These are phyloP conservation scores for Rhizoclosmatium sp. DNA, from an alignment of 192 early-diverging fungal species.

Conservation along the genomic window DNA sequence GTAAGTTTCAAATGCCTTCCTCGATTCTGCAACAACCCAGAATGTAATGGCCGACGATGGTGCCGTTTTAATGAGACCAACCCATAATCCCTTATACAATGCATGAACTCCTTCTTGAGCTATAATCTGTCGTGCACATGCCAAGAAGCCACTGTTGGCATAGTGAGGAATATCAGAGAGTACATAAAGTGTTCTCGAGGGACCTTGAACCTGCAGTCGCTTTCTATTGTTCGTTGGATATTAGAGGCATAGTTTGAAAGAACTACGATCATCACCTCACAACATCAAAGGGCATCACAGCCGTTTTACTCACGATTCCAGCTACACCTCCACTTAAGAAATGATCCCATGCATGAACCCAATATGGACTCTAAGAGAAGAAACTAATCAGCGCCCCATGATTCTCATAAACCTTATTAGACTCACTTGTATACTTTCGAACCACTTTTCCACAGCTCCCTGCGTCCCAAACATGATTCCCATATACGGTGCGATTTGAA, in stretches of 20 bases:
- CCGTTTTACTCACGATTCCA: slow-evolving; percentile 82
- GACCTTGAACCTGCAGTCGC: slow-evolving; percentile 76
- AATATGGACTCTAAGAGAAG: not conserved
- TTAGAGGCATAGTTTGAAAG: not conserved
- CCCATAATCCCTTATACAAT: slow-evolving; percentile 88
- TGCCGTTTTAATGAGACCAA: slow-evolving; percentile 86
- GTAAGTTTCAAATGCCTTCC: not conserved
- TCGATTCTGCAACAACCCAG: slow-evolving; percentile 62
- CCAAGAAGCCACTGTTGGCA: slow-evolving; percentile 57
- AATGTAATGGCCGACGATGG: slow-evolving; percentile 89
- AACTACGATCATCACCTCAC: slow-evolving; percentile 53
- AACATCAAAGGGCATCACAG: slow-evolving; percentile 91
- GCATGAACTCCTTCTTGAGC: slow-evolving; percentile 79
- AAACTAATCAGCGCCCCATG: not conserved
- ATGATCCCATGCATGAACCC: slow-evolving; percentile 57
- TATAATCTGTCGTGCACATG: slow-evolving; percentile 72
- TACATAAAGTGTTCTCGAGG: slow-evolving; percentile 66
- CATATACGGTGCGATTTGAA: slow-evolving; percentile 96
- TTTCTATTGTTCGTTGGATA: slow-evolving; percentile 33
- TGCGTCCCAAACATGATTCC: slow-evolving; percentile 89
- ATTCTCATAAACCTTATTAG: not conserved
- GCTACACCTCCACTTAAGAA: slow-evolving; percentile 81
- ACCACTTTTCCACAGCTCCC: slow-evolving; percentile 45
- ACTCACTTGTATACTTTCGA: no score
- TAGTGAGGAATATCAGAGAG: slow-evolving; percentile 71